Conservation (phyloP, 1,139 yeast species). For the Saccharomyces hybrid region DNA sequence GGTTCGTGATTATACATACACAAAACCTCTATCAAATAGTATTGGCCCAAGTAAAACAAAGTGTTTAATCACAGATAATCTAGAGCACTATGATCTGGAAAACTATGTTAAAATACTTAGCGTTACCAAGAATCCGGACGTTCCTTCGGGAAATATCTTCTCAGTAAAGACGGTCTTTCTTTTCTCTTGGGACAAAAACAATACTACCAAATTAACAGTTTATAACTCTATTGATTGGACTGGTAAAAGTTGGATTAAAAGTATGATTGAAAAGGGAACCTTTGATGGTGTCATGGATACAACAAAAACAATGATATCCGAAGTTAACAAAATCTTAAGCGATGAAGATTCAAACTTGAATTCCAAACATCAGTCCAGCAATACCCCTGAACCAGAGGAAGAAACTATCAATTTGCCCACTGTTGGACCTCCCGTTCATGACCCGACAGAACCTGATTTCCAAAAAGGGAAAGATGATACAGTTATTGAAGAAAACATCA, state of each 20-base stretch:
- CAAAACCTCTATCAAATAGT: slow-evolving; percentile 72
- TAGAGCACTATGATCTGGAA: slow-evolving; percentile 55
- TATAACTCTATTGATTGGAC: slow-evolving; percentile 78
- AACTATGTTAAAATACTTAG: slow-evolving; percentile 55
- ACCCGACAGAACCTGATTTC: slow-evolving; percentile 46
- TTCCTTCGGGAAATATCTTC: slow-evolving; percentile 85
- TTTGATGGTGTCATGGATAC: slow-evolving; percentile 58
- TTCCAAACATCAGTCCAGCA: slow-evolving; percentile 5
- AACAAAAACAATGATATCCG: slow-evolving; percentile 41
- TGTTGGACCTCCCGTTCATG: slow-evolving; percentile 52
- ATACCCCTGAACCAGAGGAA: slow-evolving; percentile 16
- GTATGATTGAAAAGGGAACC: slow-evolving; percentile 54
- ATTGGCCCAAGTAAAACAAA: slow-evolving; percentile 92
- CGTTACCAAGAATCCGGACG: slow-evolving; percentile 80
- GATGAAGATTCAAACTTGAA: slow-evolving; percentile 8
- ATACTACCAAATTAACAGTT: slow-evolving; percentile 58
- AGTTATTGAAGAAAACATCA: slow-evolving; percentile 51
- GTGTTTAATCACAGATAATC: slow-evolving; percentile 65
- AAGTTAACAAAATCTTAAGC: slow-evolving; percentile 33
- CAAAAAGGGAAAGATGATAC: slow-evolving; percentile 53
- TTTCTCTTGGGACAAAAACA: slow-evolving; percentile 63
- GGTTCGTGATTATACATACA: slow-evolving; percentile 57
- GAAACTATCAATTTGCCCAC: slow-evolving; percentile 31
- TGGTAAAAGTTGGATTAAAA: slow-evolving; percentile 40
- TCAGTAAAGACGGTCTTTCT: slow-evolving; percentile 56